phyloP scores from a whole-genome alignment of 139 green algal species.

The Chlorella sp. region DNA sequence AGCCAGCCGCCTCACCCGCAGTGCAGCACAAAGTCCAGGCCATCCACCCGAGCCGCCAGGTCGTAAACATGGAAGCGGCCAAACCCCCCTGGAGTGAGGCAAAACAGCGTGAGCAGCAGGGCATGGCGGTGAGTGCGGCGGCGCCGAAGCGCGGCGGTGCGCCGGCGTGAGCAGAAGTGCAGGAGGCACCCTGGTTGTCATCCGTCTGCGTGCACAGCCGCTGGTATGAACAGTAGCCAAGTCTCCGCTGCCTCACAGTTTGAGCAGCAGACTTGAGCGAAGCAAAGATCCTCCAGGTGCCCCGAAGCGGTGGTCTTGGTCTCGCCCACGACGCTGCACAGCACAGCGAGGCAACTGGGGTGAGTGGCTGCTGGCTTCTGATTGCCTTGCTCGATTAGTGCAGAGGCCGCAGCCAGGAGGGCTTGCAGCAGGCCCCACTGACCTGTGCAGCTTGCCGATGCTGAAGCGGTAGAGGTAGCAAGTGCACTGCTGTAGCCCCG shows the following conservation, averaged over 20 bases:
- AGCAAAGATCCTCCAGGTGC: neutral
- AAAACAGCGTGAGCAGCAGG: neutral
- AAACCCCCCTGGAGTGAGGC: neutral
- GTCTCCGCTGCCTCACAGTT: neutral
- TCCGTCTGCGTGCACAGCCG: too few species aligned
- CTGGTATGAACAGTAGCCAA: neutral
- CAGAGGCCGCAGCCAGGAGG: neutral
- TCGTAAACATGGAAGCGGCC: slow-evolving; percentile 43
- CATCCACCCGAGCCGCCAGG: slow-evolving; percentile 27
- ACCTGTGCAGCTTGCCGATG: slow-evolving; percentile 35
- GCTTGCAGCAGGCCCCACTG: neutral
- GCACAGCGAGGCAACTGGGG: neutral
- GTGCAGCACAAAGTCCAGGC: slow-evolving; percentile 45
- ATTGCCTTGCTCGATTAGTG: too few species aligned
- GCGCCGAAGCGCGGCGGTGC: too few species aligned
- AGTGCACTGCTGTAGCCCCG: neutral
- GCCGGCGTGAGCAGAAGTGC: neutral
- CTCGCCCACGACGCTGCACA: slow-evolving; percentile 10
- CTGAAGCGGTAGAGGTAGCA: slow-evolving; percentile 41
- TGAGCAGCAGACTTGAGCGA: slow-evolving; percentile 26
- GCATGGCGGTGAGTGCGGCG: neutral
- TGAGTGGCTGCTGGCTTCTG: too few species aligned
- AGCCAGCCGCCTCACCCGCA: slow-evolving; percentile 7
- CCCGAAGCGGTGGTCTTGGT: slow-evolving; percentile 30
- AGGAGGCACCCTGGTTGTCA: too few species aligned